Evolutionary conservation across 441 rosid species (phyloP), one percentile per base, ranked within the genome.

Genomic region (Brassica balearica): DNA sequence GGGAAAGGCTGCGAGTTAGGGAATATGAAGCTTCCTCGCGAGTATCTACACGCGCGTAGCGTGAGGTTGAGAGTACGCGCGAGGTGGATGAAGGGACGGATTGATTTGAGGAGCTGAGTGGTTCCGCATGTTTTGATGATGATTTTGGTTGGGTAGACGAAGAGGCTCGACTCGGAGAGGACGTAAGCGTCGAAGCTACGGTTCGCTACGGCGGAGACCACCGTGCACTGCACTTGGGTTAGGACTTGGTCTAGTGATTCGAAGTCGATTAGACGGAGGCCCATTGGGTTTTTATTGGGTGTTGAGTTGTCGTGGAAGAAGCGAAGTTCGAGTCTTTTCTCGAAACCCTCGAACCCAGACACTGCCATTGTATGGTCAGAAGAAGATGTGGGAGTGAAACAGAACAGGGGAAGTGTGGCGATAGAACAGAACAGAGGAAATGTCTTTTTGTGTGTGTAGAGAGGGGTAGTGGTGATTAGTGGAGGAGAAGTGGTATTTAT

Each of bases 81-180:
- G 17, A 86, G 81, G 61, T 74, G 83, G 22, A 93, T 48, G 82
- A 95, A 84, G 10, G 99, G 98, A 68, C 84, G 88, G 87, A 95
- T 84, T 58, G 98, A 92, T 85, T 91, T 90, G 76, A 95, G 94
- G 27, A 95, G 89, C 77, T 91, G 94, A 29, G 99, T 95, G 62
- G 99, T 95, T 80, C 99, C 99, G 72, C 99, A 95, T 9, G 99
- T 95, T 80, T 95, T 95, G 87, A 95, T 93, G 82, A 95, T 89
- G 84, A 95, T 86, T 83, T 92, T 95, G 17, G 95, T 88, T 27
- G 99, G 99, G 81, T 93, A 95, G 0, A 95, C 93, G 71, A 95
- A 95, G 22, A 95, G 86, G 78, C 98, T 93, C 4, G 99, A 95
- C 77, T 93, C 99, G 2, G 98, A 95, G 77, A 95, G 85, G 27